Base-by-base conservation (phyloP, 352 stramenopile genomes). In the Globisporangium echinulatum region DNA sequence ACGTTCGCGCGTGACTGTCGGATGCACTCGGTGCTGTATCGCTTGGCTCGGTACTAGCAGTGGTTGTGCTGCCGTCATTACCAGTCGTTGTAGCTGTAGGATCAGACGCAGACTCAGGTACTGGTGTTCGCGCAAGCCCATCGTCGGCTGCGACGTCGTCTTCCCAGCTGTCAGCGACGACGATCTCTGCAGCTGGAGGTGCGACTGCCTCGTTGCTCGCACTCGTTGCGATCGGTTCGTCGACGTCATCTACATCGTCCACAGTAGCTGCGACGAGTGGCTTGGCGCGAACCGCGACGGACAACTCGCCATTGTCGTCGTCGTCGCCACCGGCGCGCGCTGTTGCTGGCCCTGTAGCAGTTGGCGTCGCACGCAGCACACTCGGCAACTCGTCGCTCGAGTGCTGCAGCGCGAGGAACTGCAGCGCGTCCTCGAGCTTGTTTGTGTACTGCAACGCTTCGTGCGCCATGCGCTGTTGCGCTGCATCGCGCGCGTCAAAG, bases 381-480 rank as follows among this genome's bases (percentile, higher is more conserved):
- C 38, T 15, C 1, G 82, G 82, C 4, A 92, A 70, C 58, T 77
- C 75, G 9, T 85, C 73, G 47, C 82, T 89, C 19, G 74, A 33
- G 39, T 71, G 56, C 56, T 90, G 79, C 53, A 90, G 63, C 53
- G 74, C 64, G 46, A 92, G 53, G 54, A 89, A 92, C 58, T 54
- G 61, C 52, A 92, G 68, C 39, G 82, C 79, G 58, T 92, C 79
- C 60, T 90, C 82, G 38, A 85, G 68, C 3, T 72, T 70, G 62
- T 92, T 92, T 4, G 71, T 69, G 59, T 88, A 86, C 43, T 51
- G 58, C 19, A 90, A 65, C 17, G 79, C 79, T 37, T 88, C 74
- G 33, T 53, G 58, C 7, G 58, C 59, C 40, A 76, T 65, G 11
- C 48, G 47, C 11, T 59, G 53, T 33, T 52, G 49, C 19, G 46